These are phyloP conservation scores for Penicillium coprophilum DNA, from an alignment of 495 filamentous ascomycete species.

Conservation along the genomic window DNA sequence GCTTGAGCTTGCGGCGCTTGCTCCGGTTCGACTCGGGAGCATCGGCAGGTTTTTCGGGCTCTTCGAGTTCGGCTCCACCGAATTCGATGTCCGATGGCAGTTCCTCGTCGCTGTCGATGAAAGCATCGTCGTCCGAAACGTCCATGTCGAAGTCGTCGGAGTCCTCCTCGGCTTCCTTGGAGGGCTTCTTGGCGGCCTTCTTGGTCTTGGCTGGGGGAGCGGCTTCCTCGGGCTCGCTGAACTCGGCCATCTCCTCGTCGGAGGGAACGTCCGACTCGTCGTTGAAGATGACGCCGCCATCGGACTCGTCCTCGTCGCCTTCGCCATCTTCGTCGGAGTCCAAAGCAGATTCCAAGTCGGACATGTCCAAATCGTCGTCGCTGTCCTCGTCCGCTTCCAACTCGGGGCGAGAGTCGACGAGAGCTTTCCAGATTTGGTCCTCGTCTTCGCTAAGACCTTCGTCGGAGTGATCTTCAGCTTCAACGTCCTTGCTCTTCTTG, in stretches of 20 bases:
- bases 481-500: slow-evolving; percentile 52
- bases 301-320: slow-evolving; percentile 49
- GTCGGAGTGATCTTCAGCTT: slow-evolving; percentile 22
- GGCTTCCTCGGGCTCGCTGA: slow-evolving; percentile 20
- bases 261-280: slow-evolving; percentile 48
- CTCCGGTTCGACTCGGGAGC: slow-evolving; percentile 51
- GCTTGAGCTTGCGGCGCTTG: slow-evolving; percentile 81
- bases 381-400: slow-evolving; percentile 66
- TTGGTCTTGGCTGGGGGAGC: slow-evolving; percentile 29
- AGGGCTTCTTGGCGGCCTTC: slow-evolving; percentile 44
- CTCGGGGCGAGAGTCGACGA: slow-evolving; percentile 78
- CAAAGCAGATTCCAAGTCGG: slow-evolving; percentile 61
- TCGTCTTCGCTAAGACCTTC: slow-evolving; percentile 48
- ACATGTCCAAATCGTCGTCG: slow-evolving; percentile 63
- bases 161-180: slow-evolving; percentile 45
- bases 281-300: slow-evolving; percentile 55
- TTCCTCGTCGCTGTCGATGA: slow-evolving; percentile 56
- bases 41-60: slow-evolving; percentile 37
- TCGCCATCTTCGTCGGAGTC: slow-evolving; percentile 45
- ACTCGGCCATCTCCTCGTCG: slow-evolving; percentile 46
- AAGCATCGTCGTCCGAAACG: slow-evolving; percentile 52
- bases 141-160: slow-evolving; percentile 54
- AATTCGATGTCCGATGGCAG: slow-evolving; percentile 54
- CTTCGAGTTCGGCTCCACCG: slow-evolving; percentile 31
- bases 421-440: slow-evolving; percentile 87